Base-by-base conservation (phyloP, 208 protist species). In the Wallacemonas sp. region DNA sequence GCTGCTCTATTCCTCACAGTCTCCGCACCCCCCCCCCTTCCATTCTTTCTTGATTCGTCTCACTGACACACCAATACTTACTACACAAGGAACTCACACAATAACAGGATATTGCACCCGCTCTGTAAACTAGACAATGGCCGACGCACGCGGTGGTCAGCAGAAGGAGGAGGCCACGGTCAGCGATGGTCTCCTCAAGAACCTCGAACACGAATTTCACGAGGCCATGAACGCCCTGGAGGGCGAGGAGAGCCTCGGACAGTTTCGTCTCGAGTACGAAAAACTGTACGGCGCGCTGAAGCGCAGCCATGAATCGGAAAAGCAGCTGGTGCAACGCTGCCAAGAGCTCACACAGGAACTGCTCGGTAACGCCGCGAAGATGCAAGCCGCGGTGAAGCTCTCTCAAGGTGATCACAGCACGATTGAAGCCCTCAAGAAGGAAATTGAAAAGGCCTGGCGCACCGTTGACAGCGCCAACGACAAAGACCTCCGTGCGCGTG, bases 371-470 rank as follows among this genome's bases (percentile, higher is more conserved):
- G 93, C 98, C 6, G 86, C 97, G 5, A 99, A 99, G 82, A 97
- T 99, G 73, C 94, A 99, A 67, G 92, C 96, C 0, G 97, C 97
- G 2, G 76, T 99, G 42, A 97, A 98, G 68, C 78, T 99, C 8
- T 94, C 93, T 2, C 97, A 98, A 63, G 96, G 98, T 61, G 98
- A 99, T 49, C 94, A 98, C 79, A 97, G 95, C 62, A 99, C 97
- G 4, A 99, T 99, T 45, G 90, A 96, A 30, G 83, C 89, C 0
- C 90, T 99, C 6, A 98, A 99, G 64, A 97, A 97, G 72, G 96
- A 99, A 78, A 95, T 99, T 36, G 97, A 99, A 38, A 97, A 99
- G 75, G 97, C 97, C 12, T 99, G 97, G 96, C 93, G 97, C 39
- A 97, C 98, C 72, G 97, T 99, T 2, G 97, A 99, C 66, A 83